These are phyloP conservation scores for Talaromyces sp. DNA, from an alignment of 2,329 filamentous ascomycete genomes.

Conservation along the genomic window DNA sequence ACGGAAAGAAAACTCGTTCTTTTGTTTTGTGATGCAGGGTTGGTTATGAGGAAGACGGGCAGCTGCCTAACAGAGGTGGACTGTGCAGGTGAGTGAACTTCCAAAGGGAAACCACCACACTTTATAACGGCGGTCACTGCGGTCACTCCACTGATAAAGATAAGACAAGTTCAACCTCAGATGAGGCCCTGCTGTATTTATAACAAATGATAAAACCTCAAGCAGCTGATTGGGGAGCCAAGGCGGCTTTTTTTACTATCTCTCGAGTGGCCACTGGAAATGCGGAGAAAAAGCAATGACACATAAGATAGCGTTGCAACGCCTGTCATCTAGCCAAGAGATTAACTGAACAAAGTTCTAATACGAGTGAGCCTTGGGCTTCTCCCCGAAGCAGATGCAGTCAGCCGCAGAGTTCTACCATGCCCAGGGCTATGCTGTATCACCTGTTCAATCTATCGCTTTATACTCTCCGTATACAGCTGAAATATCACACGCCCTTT, in stretches of 20 bases:
- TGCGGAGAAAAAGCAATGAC: not conserved
- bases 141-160: not conserved
- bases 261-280: not conserved
- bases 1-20: too few species aligned
- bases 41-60: not conserved
- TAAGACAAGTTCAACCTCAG: not conserved
- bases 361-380: not conserved
- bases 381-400: not conserved
- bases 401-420: not conserved
- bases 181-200: not conserved
- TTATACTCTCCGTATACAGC: not conserved
- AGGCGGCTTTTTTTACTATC: slow-evolving; percentile 2
- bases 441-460: not conserved
- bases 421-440: not conserved
- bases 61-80: not conserved
- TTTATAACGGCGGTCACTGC: not conserved
- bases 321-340: slow-evolving; percentile 3
- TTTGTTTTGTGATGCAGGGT: too few species aligned
- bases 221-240: slow-evolving; percentile 12
- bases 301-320: slow-evolving; percentile 2
- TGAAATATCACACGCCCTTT: not conserved
- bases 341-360: slow-evolving; percentile 1
- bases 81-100: not conserved
- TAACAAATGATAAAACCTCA: not conserved
- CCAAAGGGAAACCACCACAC: not conserved